Conservation (phyloP, 1,284 basidiomycete species). For the Ceratobasidium sp. region DNA sequence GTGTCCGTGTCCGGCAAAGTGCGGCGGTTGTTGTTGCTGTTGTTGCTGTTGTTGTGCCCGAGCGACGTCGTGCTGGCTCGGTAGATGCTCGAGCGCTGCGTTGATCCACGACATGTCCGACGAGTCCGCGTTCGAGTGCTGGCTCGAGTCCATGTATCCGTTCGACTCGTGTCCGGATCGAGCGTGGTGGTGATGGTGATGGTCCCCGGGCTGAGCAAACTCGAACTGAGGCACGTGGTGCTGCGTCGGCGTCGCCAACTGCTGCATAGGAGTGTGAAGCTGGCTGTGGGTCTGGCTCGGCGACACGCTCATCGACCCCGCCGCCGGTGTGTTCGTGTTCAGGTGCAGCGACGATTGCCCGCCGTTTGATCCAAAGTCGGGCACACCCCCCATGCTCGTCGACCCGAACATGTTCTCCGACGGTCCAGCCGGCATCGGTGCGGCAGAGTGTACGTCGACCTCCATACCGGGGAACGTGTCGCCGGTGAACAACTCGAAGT, state of each 20-base stretch:
- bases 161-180: constrained; percentile 1
- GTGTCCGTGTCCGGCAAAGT: neutral
- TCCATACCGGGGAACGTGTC: constrained; percentile 26
- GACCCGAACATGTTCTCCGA: neutral
- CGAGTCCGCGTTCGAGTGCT: too few relatives aligned
- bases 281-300: too few relatives aligned
- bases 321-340: too few relatives aligned
- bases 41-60: neutral
- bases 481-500: constrained; percentile 20
- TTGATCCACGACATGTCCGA: constrained; percentile 35
- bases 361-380: too few relatives aligned
- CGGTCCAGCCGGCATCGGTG: neutral
- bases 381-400: too few relatives aligned
- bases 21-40: neutral
- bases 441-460: constrained; percentile 9
- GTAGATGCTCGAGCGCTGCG: constrained; percentile 31
- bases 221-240: too few relatives aligned
- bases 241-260: too few relatives aligned
- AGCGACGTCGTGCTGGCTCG: constrained; percentile 25
- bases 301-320: too few relatives aligned
- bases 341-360: too few relatives aligned
- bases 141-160: constrained; percentile 13
- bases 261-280: too few relatives aligned
- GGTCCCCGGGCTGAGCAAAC: too few relatives aligned
- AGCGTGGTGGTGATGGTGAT: constrained; percentile 9